Evolutionary conservation across 176 grass and related monocot species (phyloP).

Genomic region (Triticum urartu): DNA sequence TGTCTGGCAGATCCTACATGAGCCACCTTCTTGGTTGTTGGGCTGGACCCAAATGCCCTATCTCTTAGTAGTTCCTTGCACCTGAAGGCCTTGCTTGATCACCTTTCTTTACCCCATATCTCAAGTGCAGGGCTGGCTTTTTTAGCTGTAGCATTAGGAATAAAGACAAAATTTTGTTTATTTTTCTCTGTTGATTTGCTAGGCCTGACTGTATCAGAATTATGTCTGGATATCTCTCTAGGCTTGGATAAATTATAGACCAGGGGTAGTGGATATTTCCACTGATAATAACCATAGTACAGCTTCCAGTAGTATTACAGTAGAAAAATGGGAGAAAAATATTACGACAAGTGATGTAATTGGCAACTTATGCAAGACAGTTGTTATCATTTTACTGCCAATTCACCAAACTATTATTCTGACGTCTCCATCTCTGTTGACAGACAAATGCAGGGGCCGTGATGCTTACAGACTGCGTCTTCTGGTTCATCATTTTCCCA

Average conservation of each 20-base stretch:
- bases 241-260: background rate
- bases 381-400: background rate
- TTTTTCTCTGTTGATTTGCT: slow-evolving; percentile 20
- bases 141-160: slow-evolving; percentile 25
- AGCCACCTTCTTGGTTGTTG: slow-evolving; percentile 12
- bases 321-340: no score
- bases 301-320: no score
- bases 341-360: background rate
- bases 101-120: slow-evolving; percentile 4
- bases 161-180: slow-evolving; percentile 11
- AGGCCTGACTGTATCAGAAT: slow-evolving; percentile 20
- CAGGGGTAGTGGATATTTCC: slow-evolving; percentile 6
- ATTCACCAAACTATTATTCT: background rate
- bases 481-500: slow-evolving; percentile 98
- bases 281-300: background rate
- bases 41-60: background rate
- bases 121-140: slow-evolving; percentile 27
- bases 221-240: slow-evolving; percentile 1
- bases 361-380: background rate
- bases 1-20: slow-evolving; percentile 25
- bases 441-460: slow-evolving; percentile 96
- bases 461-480: slow-evolving; percentile 92
- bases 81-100: slow-evolving; percentile 25
- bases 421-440: slow-evolving; percentile 31
- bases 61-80: slow-evolving; percentile 12